Conservation (phyloP, 495 filamentous ascomycete genomes). For the Cenococcum geophilum region DNA sequence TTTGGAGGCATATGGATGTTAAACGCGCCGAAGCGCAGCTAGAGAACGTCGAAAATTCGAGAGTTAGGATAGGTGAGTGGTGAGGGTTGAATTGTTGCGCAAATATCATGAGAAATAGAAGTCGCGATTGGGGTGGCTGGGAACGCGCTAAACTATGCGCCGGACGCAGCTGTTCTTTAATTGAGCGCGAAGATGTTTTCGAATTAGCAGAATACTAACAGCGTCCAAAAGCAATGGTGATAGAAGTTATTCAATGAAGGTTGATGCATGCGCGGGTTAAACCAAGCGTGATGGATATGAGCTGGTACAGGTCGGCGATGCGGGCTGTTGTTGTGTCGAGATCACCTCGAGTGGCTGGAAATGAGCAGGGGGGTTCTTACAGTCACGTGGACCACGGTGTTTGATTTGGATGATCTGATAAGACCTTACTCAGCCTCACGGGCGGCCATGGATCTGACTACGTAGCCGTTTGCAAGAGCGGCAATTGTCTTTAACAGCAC, state of each 20-base stretch:
- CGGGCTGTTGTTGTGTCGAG: neutral
- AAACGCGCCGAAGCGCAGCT: neutral
- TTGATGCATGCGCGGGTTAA: neutral
- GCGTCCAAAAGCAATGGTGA: neutral
- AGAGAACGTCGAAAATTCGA: neutral
- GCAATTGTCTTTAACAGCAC: neutral
- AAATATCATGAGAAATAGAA: neutral
- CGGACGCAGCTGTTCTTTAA: neutral
- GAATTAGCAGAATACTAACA: neutral
- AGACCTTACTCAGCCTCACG: neutral
- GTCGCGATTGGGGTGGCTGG: slow-evolving; percentile 2
- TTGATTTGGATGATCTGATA: neutral
- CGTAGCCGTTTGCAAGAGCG: neutral
- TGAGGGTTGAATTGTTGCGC: neutral
- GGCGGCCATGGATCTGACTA: neutral
- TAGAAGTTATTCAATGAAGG: neutral
- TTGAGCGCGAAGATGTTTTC: neutral
- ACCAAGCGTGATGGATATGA: neutral
- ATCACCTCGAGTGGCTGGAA: slow-evolving; percentile 1
- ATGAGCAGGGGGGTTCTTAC: slow-evolving; percentile 1
- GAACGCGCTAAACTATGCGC: slow-evolving; percentile 5
- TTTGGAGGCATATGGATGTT: neutral
- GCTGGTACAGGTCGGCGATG: neutral
- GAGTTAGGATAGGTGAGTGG: neutral
- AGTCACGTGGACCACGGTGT: neutral